Conservation (phyloP, 2,329 filamentous ascomycete genomes). For the Aphanoascus verrucosus region DNA sequence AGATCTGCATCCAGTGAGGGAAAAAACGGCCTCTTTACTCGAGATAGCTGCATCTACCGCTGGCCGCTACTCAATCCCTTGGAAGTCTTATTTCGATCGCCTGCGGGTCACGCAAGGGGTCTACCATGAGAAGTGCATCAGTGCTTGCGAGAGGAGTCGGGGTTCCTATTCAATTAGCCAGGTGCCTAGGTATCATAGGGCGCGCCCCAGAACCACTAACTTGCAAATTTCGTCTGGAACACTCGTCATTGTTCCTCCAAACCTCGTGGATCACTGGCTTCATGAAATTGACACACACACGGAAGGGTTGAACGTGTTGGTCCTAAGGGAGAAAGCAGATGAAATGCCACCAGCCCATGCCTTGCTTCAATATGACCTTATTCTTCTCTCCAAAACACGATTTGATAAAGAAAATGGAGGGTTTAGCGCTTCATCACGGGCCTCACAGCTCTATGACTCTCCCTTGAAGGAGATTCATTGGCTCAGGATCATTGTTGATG, state of each 20-base stretch:
- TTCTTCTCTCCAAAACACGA: slow-evolving; percentile 63
- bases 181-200: slow-evolving; percentile 35
- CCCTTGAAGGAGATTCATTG: slow-evolving; percentile 65
- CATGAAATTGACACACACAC: slow-evolving; percentile 73
- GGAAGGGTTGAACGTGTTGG: slow-evolving; percentile 51
- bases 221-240: slow-evolving; percentile 43
- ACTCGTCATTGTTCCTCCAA: slow-evolving; percentile 69
- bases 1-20: slow-evolving; percentile 31
- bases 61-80: slow-evolving; percentile 58
- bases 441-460: slow-evolving; percentile 42
- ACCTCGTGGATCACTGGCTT: slow-evolving; percentile 75
- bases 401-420: slow-evolving; percentile 56
- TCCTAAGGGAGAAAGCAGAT: slow-evolving; percentile 45
- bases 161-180: slow-evolving; percentile 49
- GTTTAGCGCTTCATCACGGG: slow-evolving; percentile 25
- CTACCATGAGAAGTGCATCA: slow-evolving; percentile 45
- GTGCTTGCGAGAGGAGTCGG: slow-evolving; percentile 47
- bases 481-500: slow-evolving; percentile 81
- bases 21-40: slow-evolving; percentile 50
- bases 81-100: slow-evolving; percentile 53
- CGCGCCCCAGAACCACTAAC: slow-evolving; percentile 18
- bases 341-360: slow-evolving; percentile 47
- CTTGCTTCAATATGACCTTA: slow-evolving; percentile 59
- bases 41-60: slow-evolving; percentile 66
- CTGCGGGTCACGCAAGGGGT: slow-evolving; percentile 40